A percentile compares a stretch with the other conserved stretches of the same genome.
These are phyloP conservation scores for Verticillium nubilum DNA, from an alignment of 2,329 filamentous ascomycete species.

Conservation along the genomic window DNA sequence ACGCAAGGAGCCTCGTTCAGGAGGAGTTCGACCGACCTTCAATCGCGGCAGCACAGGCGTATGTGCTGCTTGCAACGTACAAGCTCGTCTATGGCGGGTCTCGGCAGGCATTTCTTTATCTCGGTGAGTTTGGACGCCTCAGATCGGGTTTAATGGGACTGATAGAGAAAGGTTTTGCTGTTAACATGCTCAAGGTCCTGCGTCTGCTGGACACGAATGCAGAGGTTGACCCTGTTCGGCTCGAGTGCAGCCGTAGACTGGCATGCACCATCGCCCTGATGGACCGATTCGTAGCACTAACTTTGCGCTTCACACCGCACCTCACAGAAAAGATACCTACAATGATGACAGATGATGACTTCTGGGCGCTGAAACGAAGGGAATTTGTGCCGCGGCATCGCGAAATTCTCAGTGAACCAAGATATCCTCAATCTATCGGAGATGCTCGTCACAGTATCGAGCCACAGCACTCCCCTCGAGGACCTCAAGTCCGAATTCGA, in stretches of 20 bases:
- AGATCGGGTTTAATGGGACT: neutral
- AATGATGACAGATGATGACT: neutral
- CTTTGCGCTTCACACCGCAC: neutral
- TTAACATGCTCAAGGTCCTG: neutral
- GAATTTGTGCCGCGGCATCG: neutral
- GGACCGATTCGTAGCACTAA: neutral
- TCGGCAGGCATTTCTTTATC: neutral
- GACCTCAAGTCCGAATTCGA: neutral
- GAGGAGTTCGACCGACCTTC: neutral
- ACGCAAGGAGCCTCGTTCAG: neutral
- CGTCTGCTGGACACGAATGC: neutral
- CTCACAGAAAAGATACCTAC: neutral
- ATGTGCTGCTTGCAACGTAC: neutral
- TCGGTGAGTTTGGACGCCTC: neutral
- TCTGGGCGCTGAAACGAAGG: neutral
- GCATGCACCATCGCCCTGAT: neutral
- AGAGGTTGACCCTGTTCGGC: neutral
- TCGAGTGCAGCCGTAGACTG: neutral
- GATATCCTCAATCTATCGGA: neutral
- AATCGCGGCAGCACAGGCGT: neutral
- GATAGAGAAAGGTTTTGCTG: neutral
- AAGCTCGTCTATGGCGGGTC: neutral
- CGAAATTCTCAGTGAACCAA: neutral
- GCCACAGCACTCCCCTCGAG: neutral
- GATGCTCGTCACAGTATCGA: neutral